phyloP scores from a whole-genome alignment of 1,139 yeast species.

The Kurtzmaniella natalensis region DNA sequence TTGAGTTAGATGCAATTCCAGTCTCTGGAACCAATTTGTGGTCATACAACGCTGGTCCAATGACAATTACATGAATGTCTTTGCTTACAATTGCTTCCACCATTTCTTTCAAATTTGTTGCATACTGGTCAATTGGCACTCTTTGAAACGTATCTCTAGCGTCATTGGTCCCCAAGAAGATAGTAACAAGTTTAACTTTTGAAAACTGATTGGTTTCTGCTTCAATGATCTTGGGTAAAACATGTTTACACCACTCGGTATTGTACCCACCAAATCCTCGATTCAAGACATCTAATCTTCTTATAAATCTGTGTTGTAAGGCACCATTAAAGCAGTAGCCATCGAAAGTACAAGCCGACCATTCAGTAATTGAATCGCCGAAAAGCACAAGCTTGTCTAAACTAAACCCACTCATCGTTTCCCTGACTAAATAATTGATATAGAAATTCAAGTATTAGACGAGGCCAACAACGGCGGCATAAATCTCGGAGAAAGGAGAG shows the following conservation, averaged over 20 bases:
- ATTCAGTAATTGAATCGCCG: not conserved
- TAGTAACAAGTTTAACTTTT: conserved; percentile 39
- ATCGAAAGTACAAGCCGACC: not conserved
- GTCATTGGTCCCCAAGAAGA: conserved; percentile 80
- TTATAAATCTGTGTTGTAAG: conserved; percentile 10
- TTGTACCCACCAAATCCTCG: conserved; percentile 66
- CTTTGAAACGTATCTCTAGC: conserved; percentile 49
- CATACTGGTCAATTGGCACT: conserved; percentile 48
- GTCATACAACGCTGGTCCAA: conserved; percentile 66
- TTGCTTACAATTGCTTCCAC: conserved; percentile 31
- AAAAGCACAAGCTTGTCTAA: no score
- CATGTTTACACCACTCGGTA: conserved; percentile 42
- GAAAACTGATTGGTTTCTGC: no score
- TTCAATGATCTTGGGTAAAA: conserved; percentile 45
- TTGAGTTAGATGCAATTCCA: conserved; percentile 24
- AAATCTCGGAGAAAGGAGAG: no score
- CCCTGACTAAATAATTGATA: no score
- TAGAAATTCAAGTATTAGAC: no score
- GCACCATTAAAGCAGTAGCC: no score
- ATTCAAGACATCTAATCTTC: conserved; percentile 52
- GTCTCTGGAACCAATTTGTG: conserved; percentile 8
- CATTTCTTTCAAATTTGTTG: conserved; percentile 41
- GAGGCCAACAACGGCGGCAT: no score
- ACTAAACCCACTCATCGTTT: no score
- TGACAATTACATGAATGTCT: conserved; percentile 47